Conservation (phyloP, 2,329 filamentous ascomycete species). For the Ascocoryne sarcoides region DNA sequence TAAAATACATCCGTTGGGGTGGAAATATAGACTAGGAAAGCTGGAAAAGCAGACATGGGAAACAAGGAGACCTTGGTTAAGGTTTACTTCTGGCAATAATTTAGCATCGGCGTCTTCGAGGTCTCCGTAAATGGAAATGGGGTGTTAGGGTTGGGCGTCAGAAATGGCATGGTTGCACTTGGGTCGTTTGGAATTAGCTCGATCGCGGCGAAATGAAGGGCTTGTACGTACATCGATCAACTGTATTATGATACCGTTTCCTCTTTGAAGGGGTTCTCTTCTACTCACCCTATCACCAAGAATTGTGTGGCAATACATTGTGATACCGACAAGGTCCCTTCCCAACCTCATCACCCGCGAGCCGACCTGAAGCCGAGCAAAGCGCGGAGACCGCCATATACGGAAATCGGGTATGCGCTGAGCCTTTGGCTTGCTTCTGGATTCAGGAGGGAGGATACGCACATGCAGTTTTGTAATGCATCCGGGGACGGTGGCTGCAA, state of each 20-base stretch:
- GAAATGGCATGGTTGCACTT: too few species aligned
- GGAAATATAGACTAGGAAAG: background rate
- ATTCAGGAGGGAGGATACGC: background rate
- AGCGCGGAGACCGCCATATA: background rate
- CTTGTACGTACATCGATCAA: background rate
- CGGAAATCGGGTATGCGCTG: background rate
- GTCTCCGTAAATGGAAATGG: background rate
- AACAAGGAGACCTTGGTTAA: background rate
- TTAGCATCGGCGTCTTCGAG: background rate
- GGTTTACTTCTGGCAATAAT: background rate
- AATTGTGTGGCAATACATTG: conserved; percentile 1
- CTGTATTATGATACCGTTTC: background rate
- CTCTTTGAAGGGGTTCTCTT: background rate
- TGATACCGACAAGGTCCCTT: background rate
- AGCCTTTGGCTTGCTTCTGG: background rate
- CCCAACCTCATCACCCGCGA: background rate
- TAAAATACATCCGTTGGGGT: background rate
- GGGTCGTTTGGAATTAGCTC: too few species aligned
- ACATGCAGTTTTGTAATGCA: background rate
- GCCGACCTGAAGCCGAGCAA: background rate
- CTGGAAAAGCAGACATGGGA: background rate
- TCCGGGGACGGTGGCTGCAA: background rate
- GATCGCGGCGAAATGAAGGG: too few species aligned
- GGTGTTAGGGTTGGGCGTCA: background rate
- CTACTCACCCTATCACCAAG: background rate